These are phyloP conservation scores for Fusarium pininemorale DNA, from an alignment of 2,329 filamentous ascomycete species.

Conservation along the genomic window DNA sequence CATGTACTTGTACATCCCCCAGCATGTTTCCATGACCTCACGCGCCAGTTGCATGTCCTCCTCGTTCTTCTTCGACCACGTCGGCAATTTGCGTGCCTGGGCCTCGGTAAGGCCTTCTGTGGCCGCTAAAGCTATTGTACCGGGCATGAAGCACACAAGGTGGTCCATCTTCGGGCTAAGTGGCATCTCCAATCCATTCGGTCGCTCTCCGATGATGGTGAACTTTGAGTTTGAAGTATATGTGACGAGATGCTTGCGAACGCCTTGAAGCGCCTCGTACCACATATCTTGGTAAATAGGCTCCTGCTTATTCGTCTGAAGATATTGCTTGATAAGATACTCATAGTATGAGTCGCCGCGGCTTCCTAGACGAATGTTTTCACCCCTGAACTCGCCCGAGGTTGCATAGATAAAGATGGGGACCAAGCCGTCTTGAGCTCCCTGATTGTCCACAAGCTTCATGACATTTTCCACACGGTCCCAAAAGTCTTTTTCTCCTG, in stretches of 20 bases:
- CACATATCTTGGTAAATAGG: constrained; percentile 91
- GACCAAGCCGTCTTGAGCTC: constrained; percentile 80
- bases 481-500: constrained; percentile 93
- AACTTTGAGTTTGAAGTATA: constrained; percentile 84
- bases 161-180: constrained; percentile 97
- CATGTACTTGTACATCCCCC: constrained; percentile 95
- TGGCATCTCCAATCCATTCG: constrained; percentile 70
- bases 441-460: constrained; percentile 86
- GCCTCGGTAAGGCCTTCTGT: constrained; percentile 81
- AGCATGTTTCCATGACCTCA: constrained; percentile 96
- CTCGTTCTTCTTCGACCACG: constrained; percentile 82
- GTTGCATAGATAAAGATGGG: constrained; percentile 90
- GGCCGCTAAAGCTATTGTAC: constrained; percentile 88
- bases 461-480: constrained; percentile 91
- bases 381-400: constrained; percentile 79
- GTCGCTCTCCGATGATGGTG: constrained; percentile 90
- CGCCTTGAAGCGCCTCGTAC: constrained; percentile 83
- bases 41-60: constrained; percentile 87
- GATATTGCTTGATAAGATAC: constrained; percentile 97
- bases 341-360: constrained; percentile 98
- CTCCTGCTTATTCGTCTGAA: constrained; percentile 90
- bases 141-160: constrained; percentile 95
- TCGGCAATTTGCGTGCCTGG: constrained; percentile 75
- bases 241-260: constrained; percentile 91
- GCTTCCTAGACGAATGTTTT: constrained; percentile 91